phyloP scores from a whole-genome alignment of 2,329 filamentous ascomycete genomes.

The Aspergillus flavus region DNA sequence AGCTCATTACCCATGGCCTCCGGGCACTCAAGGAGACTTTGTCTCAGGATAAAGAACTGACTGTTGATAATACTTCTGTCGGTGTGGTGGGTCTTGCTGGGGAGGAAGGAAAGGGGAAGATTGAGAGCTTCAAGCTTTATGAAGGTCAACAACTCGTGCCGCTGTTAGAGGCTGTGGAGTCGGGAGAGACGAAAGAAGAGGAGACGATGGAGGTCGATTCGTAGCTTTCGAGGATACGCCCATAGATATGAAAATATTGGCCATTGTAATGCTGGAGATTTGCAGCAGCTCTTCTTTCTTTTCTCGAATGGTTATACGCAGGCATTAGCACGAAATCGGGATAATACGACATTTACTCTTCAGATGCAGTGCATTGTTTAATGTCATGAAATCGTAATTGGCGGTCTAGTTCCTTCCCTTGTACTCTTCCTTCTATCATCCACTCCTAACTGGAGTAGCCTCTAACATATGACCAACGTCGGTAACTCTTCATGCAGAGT shows the following conservation, averaged over 20 bases:
- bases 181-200: slow-evolving; percentile 41
- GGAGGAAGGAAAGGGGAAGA: slow-evolving; percentile 54
- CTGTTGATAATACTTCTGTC: slow-evolving; percentile 93
- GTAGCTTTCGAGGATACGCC: slow-evolving; percentile 35
- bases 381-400: background rate
- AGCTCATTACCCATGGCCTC: slow-evolving; percentile 87
- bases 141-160: slow-evolving; percentile 85
- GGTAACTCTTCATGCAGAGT: slow-evolving; percentile 76
- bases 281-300: background rate
- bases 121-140: slow-evolving; percentile 86
- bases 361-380: background rate
- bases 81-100: slow-evolving; percentile 72
- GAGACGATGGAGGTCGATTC: slow-evolving; percentile 62
- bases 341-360: slow-evolving; percentile 10
- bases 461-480: slow-evolving; percentile 70
- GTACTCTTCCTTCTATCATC: background rate
- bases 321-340: slow-evolving; percentile 11
- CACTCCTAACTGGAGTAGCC: background rate
- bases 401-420: background rate
- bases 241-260: slow-evolving; percentile 24
- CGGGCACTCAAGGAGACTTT: slow-evolving; percentile 92
- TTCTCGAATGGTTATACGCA: slow-evolving; percentile 13
- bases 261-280: slow-evolving; percentile 8
- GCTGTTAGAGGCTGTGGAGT: slow-evolving; percentile 74
- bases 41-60: slow-evolving; percentile 96